Evolutionary conservation across 1,284 basidiomycete genomes (phyloP), one percentile per base, ranked within the genome.

Genomic region (Cerioporus squamosus): DNA sequence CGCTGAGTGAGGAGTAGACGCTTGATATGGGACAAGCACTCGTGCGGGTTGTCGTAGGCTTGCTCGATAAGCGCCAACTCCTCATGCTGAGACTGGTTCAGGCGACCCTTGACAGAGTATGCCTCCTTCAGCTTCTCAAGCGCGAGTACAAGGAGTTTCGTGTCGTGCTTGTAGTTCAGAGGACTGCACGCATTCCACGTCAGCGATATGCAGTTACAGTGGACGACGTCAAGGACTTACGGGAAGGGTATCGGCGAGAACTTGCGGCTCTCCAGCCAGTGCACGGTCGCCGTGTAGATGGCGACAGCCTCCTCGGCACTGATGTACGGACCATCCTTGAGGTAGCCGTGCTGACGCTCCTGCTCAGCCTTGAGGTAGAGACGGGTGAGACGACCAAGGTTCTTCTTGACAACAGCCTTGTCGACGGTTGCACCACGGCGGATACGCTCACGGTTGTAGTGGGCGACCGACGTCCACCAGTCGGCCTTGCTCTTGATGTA

Each of bases 401-500:
- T 97, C 85, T 97, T 97, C 82, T 95, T 95, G 17, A 95, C 93
- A 39, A 99, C 97, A 7, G 97, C 97, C 79, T 99, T 99, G 80
- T 99, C 97, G 64, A 99, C 97, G 0, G 97, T 99, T 2, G 97
- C 97, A 64, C 97, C 95, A 66, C 95, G 92, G 51, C 94, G 87
- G 61, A 96, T 96, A 79, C 94, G 93, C 71, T 95, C 95, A 59
- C 96, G 93, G 68, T 95, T 95, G 74, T 95, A 95, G 71, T 96
- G 94, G 15, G 94, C 93, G 59, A 96, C 94, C 76, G 94, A 97
- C 65, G 92, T 93, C 95, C 96, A 99, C 95, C 95, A 98, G 74
- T 99, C 97, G 10, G 95, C 93, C 82, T 99, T 99, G 76, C 90
- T 93, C 85, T 99, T 99, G 85, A 99, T 97, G 77, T 99, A 99